These are phyloP conservation scores for Sporothrix luriei DNA, from an alignment of 2,329 filamentous ascomycete genomes.

Conservation along the genomic window DNA sequence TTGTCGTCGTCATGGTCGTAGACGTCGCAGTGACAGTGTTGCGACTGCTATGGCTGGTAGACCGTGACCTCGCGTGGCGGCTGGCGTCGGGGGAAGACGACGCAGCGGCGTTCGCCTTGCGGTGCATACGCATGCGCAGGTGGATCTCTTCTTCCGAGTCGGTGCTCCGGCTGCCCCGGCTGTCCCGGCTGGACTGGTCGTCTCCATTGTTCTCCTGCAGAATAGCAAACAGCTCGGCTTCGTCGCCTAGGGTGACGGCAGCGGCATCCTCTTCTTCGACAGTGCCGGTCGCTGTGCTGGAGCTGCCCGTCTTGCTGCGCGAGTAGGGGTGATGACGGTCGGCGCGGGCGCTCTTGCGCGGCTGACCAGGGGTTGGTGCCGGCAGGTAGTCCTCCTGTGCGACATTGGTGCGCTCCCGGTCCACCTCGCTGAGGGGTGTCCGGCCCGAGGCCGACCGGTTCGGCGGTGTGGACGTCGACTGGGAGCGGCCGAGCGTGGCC, in stretches of 20 bases:
- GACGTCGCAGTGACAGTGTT: conserved; percentile 56
- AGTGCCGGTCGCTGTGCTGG: conserved; percentile 42
- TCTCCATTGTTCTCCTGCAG: conserved; percentile 61
- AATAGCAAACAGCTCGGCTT: conserved; percentile 45
- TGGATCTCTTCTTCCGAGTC: conserved; percentile 85
- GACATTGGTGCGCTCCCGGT: conserved; percentile 71
- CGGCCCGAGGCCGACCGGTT: conserved; percentile 75
- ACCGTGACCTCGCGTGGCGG: conserved; percentile 55
- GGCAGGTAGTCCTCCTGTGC: conserved; percentile 90
- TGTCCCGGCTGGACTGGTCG: conserved; percentile 62
- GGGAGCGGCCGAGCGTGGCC: conserved; percentile 57
- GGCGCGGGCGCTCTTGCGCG: conserved; percentile 78
- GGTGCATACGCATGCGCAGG: conserved; percentile 70
- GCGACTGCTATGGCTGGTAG: conserved; percentile 57
- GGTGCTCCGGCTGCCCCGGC: conserved; percentile 52
- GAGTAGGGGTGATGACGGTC: conserved; percentile 74
- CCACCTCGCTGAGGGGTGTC: conserved; percentile 90
- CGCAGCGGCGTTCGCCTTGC: conserved; percentile 58
- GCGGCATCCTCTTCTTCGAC: conserved; percentile 54
- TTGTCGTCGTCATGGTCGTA: conserved; percentile 70
- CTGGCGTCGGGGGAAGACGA: conserved; percentile 65
- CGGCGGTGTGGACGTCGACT: conserved; percentile 71
- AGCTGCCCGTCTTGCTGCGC: conserved; percentile 56
- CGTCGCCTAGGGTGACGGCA: conserved; percentile 53
- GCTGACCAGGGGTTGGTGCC: conserved; percentile 92